A percentile compares a stretch with the other conserved stretches of the same genome.
Evolutionary conservation across 169 alveolate genomes (phyloP).

Genomic region (Miamiensis avidus): DNA sequence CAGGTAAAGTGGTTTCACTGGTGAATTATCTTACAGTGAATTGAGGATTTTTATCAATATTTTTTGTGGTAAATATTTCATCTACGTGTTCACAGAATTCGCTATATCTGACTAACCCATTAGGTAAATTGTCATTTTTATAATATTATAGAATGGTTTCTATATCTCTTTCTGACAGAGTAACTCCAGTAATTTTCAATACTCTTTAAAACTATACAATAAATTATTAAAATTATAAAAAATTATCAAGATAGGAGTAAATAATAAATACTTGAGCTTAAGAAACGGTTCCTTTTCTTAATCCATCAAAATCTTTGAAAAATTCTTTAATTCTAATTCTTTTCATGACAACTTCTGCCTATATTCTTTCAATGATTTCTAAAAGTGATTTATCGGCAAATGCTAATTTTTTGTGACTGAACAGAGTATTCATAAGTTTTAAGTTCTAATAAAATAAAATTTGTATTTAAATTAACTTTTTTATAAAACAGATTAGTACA

Average conservation of each 20-base stretch:
- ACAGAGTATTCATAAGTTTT: conserved; percentile 48
- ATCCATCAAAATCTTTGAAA: conserved; percentile 76
- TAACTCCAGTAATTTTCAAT: conserved; percentile 51
- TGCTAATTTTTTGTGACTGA: conserved; percentile 55
- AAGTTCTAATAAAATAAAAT: conserved; percentile 13
- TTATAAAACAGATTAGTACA: no score
- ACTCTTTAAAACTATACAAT: conserved; percentile 52
- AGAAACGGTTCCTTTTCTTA: conserved; percentile 82
- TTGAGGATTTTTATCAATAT: conserved; percentile 72
- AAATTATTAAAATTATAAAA: background rate
- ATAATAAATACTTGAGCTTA: conserved; percentile 46
- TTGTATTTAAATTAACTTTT: no score
- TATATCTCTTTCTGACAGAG: conserved; percentile 56
- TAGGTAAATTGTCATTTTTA: conserved; percentile 43
- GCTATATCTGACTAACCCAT: conserved; percentile 48
- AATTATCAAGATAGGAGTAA: background rate
- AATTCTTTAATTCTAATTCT: conserved; percentile 80
- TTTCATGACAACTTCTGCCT: conserved; percentile 75
- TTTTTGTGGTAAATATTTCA: conserved; percentile 51
- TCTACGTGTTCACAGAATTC: conserved; percentile 58
- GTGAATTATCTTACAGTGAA: conserved; percentile 49
- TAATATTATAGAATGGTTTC: conserved; percentile 37
- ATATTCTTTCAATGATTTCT: conserved; percentile 70
- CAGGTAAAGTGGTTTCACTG: conserved; percentile 59
- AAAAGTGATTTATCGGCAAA: conserved; percentile 13